A percentile compares a stretch with the other conserved stretches of the same genome.
phyloP scores from a whole-genome alignment of 352 stramenopile species.

The Globisporangium takayamanum region DNA sequence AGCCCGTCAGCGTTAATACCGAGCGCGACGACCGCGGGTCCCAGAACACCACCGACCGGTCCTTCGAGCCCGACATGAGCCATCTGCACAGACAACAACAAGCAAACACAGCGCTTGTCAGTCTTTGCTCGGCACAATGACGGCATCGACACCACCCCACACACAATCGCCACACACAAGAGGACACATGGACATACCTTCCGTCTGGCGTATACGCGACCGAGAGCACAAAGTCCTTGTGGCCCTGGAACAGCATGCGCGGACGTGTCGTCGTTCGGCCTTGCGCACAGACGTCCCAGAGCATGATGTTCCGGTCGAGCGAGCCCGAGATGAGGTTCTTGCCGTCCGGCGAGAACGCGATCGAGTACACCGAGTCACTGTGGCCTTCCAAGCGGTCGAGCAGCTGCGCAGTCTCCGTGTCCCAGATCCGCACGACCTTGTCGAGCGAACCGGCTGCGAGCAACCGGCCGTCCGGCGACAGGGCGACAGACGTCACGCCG shows the following conservation, averaged over 20 bases:
- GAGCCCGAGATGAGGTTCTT: conserved; percentile 86
- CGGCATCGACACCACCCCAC: not conserved
- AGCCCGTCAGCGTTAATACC: conserved; percentile 75
- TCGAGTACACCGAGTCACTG: conserved; percentile 85
- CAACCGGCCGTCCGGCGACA: conserved; percentile 71
- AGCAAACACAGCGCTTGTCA: not conserved
- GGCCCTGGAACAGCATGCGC: conserved; percentile 83
- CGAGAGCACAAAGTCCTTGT: conserved; percentile 85
- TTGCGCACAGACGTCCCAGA: conserved; percentile 79
- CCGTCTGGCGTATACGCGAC: conserved; percentile 84
- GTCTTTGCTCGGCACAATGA: not conserved
- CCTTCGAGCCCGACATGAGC: conserved; percentile 85
- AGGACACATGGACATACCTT: conserved; percentile 32
- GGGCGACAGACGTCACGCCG: conserved; percentile 72
- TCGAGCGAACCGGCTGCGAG: conserved; percentile 76
- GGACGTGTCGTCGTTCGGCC: conserved; percentile 72
- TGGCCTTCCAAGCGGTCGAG: conserved; percentile 79
- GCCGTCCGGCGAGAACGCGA: conserved; percentile 80
- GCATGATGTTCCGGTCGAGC: conserved; percentile 82
- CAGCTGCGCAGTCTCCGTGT: conserved; percentile 74
- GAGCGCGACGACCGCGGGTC: conserved; percentile 77
- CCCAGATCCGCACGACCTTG: conserved; percentile 85
- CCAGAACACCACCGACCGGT: conserved; percentile 85
- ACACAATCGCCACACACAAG: conserved; percentile 1
- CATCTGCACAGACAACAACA: conserved; percentile 37